Evolutionary conservation across 108 stramenopile genomes (phyloP).

Genomic region (Nitzschia palea): DNA sequence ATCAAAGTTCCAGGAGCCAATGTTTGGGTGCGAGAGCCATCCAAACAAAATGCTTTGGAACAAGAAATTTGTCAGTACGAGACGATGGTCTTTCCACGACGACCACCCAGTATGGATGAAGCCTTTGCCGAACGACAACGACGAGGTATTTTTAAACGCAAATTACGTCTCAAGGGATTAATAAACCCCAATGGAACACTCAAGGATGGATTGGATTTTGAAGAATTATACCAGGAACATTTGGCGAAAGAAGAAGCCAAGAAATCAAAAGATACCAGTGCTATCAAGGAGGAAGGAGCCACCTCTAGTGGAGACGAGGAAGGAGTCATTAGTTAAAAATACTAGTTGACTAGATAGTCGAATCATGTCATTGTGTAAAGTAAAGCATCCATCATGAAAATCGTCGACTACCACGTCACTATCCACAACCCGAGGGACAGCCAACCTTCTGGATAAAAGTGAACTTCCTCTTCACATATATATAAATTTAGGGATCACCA

Average conservation of each 20-base stretch:
- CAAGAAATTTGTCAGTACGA: constrained; percentile 69
- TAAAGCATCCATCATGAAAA: too few relatives aligned
- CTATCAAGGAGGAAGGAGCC: too few relatives aligned
- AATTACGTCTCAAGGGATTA: constrained; percentile 28
- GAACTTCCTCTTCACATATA: too few relatives aligned
- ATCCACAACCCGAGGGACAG: too few relatives aligned
- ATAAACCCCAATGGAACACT: constrained; percentile 34
- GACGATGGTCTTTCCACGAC: constrained; percentile 60
- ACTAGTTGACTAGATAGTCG: too few relatives aligned
- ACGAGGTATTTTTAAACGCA: constrained; percentile 21
- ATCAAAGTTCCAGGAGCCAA: constrained; percentile 43
- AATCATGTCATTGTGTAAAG: too few relatives aligned
- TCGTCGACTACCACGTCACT: too few relatives aligned
- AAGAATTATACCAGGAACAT: constrained; percentile 25
- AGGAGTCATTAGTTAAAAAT: too few relatives aligned
- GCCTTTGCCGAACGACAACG: constrained; percentile 42
- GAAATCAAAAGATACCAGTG: too few relatives aligned
- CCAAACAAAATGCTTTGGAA: constrained; percentile 65
- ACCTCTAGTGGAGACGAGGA: too few relatives aligned
- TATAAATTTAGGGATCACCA: constrained; percentile 31
- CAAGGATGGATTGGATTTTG: constrained; percentile 32
- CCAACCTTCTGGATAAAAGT: too few relatives aligned
- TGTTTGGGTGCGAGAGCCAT: constrained; percentile 62
- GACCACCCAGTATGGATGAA: constrained; percentile 64
- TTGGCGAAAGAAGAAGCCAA: constrained; percentile 6